Percentiles rank a stretch among this genome's conserved stretches.
Evolutionary conservation across 352 stramenopile species (phyloP).

Genomic region (Phytophthora cactorum): DNA sequence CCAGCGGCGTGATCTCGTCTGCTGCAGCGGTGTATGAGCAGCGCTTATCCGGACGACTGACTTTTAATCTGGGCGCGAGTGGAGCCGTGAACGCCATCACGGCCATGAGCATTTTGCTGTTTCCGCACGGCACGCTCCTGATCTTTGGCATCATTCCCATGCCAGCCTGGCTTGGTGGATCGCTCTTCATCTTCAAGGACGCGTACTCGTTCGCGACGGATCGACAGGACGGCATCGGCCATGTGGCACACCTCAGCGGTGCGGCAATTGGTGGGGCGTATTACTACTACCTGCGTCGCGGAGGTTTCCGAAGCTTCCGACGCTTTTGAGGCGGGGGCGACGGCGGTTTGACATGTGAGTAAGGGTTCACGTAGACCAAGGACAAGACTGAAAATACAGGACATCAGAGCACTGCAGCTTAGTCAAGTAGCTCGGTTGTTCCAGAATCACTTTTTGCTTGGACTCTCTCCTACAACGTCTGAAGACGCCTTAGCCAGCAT

Average conservation of each 20-base stretch:
- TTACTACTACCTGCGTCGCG: constrained; percentile 60
- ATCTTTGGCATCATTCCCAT: constrained; percentile 83
- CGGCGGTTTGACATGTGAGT: background rate
- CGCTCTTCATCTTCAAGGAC: constrained; percentile 78
- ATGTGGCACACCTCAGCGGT: constrained; percentile 78
- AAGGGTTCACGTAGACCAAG: background rate
- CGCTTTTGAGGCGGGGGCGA: constrained; percentile 26
- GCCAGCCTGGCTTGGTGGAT: constrained; percentile 73
- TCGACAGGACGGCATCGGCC: constrained; percentile 62
- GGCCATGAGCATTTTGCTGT: constrained; percentile 71
- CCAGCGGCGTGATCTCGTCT: constrained; percentile 71
- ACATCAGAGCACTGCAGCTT: background rate
- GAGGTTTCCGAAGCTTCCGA: constrained; percentile 35
- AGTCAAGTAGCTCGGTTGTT: background rate
- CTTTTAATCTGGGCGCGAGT: constrained; percentile 72
- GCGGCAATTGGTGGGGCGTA: constrained; percentile 66
- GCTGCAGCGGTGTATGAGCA: constrained; percentile 69
- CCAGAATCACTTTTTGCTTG: background rate
- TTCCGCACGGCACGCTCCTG: constrained; percentile 71
- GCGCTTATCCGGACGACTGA: constrained; percentile 44
- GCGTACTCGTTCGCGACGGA: constrained; percentile 68
- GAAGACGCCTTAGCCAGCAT: too few relatives aligned
- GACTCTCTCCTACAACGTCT: background rate
- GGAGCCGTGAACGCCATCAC: constrained; percentile 85
- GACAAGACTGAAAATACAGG: background rate